Evolutionary conservation across 1,284 basidiomycete species (phyloP), one percentile per base, ranked within the genome.

Genomic region (Trichosporon asahii): DNA sequence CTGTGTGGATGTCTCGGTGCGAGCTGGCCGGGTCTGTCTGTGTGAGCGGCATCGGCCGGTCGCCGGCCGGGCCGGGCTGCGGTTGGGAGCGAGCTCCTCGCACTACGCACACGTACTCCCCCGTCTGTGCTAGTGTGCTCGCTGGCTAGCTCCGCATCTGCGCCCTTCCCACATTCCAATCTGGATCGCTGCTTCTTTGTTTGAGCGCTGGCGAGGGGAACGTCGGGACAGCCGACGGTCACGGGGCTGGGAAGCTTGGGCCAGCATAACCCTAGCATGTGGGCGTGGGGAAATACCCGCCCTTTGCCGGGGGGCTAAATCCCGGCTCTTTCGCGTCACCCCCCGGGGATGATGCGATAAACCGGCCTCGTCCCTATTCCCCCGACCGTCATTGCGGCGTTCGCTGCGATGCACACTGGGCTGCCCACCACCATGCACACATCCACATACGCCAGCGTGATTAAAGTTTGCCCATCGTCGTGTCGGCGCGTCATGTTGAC

Each of bases 141-240:
- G 15, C 15, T 44, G 40, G 5, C 15, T 53, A 53, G 49, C 49
- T n/a, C n/a, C n/a, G n/a, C n/a, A n/a, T n/a, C n/a, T n/a, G n/a
- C n/a, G 21, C 49, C 49, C 49, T 53, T 21, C 18, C 40, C 40
- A 44, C 40, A 44, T 44, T 44, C 40, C 49, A 11, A 53, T 25
- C 49, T 25, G 21, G 49, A 25, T 53, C 49, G n/a, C 49, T 25
- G 49, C 49, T 25, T 53, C 49, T 25, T 46, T 53, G 49, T 53
- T 53, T 53, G 49, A 53, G 49, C 8, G 21, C 44, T n/a, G 4
- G 40, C 21, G 21, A 23, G 21, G 29, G 15, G 27, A 33, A 33
- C 18, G 7, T 61, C 57, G 57, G 27, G 57, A 61, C 57, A 33
- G 57, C 57, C 57, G 57, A 61, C 29, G 57, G 57, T 61, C 57